Conservation (phyloP, 2,329 filamentous ascomycete genomes). For the Trichoderma sp. region DNA sequence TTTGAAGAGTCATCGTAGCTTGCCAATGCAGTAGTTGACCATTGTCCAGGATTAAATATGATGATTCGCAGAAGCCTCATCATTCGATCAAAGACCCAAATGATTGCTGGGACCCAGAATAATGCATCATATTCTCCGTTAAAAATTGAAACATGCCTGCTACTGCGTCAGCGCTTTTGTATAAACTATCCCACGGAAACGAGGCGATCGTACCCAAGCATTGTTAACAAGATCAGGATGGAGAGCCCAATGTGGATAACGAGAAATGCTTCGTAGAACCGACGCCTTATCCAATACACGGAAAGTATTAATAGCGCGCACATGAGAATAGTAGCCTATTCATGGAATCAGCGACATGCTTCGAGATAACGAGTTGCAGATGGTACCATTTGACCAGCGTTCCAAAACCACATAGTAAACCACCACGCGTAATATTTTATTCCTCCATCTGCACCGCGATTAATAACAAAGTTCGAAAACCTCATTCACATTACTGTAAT, state of each 20-base stretch:
- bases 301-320: constrained; percentile 52
- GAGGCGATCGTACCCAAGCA: constrained; percentile 52
- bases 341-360: not conserved
- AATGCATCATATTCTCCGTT: constrained; percentile 52
- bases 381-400: constrained; percentile 51
- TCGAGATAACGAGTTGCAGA: not conserved
- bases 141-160: constrained; percentile 56
- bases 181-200: not conserved
- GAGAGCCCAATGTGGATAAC: constrained; percentile 57
- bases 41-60: constrained; percentile 45
- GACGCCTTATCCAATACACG: constrained; percentile 54
- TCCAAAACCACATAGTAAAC: constrained; percentile 53
- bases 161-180: not conserved
- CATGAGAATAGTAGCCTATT: constrained; percentile 51
- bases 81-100: constrained; percentile 56
- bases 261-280: constrained; percentile 58
- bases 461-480: not conserved
- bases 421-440: constrained; percentile 44
- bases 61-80: constrained; percentile 50
- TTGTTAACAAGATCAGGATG: constrained; percentile 52
- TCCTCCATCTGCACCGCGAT: constrained; percentile 42
- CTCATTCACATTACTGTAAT: not conserved
- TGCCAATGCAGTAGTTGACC: constrained; percentile 42
- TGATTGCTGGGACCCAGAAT: constrained; percentile 52
- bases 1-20: constrained; percentile 46